These are phyloP conservation scores for Coccomyxa sp. DNA, from an alignment of 139 green algal genomes.

Conservation along the genomic window DNA sequence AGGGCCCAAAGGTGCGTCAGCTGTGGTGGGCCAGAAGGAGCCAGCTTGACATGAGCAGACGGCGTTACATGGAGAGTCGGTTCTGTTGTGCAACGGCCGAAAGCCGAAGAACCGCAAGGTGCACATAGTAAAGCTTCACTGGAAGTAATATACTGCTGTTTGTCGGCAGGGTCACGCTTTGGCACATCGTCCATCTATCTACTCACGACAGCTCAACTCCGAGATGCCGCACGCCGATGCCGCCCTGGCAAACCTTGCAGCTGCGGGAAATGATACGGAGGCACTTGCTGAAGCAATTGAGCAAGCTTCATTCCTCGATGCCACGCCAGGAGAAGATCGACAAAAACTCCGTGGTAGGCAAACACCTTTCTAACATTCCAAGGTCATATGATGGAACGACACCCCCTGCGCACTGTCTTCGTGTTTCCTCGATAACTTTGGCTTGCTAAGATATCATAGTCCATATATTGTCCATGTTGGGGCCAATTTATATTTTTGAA, in stretches of 20 bases:
- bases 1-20: no score
- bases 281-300: slow-evolving; percentile 61
- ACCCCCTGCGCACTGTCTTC: not conserved
- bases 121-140: no score
- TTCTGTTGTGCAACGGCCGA: no score
- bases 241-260: slow-evolving; percentile 40
- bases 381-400: not conserved
- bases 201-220: no score
- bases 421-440: not conserved
- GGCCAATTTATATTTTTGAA: no score
- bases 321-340: slow-evolving; percentile 62
- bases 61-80: no score
- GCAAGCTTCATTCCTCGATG: slow-evolving; percentile 62
- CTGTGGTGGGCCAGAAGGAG: no score
- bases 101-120: no score
- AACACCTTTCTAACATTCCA: not conserved
- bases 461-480: not conserved
- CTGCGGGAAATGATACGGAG: slow-evolving; percentile 62
- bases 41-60: no score
- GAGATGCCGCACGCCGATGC: not conserved
- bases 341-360: slow-evolving; percentile 73
- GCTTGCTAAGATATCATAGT: not conserved
- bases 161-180: no score
- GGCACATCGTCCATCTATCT: no score
- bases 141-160: no score